These are phyloP conservation scores for Suhomyces xylopsoci DNA, from an alignment of 805 yeast species.

Conservation along the genomic window DNA sequence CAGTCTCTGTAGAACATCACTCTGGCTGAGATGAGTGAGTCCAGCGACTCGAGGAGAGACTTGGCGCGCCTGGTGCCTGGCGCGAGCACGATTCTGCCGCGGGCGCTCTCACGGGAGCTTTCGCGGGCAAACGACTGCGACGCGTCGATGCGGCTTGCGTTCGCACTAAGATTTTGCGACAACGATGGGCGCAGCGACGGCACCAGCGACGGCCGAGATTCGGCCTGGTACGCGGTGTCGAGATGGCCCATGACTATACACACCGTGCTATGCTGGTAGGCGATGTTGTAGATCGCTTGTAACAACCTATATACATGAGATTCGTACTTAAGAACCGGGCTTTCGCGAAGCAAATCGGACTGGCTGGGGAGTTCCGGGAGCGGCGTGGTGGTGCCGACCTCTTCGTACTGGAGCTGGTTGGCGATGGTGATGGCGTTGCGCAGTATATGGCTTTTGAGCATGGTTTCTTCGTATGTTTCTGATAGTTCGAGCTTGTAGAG, in stretches of 20 bases:
- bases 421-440: slow-evolving; percentile 19
- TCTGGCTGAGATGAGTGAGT: slow-evolving; percentile 21
- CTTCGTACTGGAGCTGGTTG: slow-evolving; percentile 16
- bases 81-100: background rate
- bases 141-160: background rate
- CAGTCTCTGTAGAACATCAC: slow-evolving; percentile 36
- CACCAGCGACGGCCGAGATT: background rate
- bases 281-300: slow-evolving; percentile 21
- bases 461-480: slow-evolving; percentile 30
- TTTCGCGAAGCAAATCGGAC: slow-evolving; percentile 26
- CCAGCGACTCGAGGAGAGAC: slow-evolving; percentile 5
- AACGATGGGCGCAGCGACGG: background rate
- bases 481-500: slow-evolving; percentile 32
- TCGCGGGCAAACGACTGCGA: background rate
- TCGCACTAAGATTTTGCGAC: background rate
- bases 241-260: slow-evolving; percentile 30
- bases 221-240: slow-evolving; percentile 21
- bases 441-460: slow-evolving; percentile 31
- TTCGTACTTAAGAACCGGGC: slow-evolving; percentile 30
- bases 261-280: slow-evolving; percentile 23
- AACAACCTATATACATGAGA: slow-evolving; percentile 27
- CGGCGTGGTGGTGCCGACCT: slow-evolving; percentile 21
- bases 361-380: slow-evolving; percentile 27
- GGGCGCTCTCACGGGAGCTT: too few relatives aligned
- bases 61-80: background rate